These are phyloP conservation scores for Yamadazyma oceani DNA, from an alignment of 1,139 yeast species.

Conservation along the genomic window DNA sequence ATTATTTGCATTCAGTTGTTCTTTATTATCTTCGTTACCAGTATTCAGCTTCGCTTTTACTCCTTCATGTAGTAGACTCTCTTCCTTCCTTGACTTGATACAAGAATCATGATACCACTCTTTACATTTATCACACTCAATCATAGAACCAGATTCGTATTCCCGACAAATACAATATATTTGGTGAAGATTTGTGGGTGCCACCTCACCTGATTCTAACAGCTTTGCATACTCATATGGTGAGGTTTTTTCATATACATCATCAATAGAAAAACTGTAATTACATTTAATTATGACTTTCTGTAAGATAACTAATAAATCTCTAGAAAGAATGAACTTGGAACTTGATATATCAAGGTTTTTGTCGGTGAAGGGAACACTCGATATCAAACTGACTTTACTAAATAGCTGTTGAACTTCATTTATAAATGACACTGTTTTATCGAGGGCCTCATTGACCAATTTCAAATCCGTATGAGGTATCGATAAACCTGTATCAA, in stretches of 20 bases:
- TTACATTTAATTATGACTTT: conserved; percentile 27
- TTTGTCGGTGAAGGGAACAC: not conserved
- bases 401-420: not conserved
- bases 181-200: conserved; percentile 14
- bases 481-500: conserved; percentile 29
- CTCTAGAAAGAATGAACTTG: conserved; percentile 5
- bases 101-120: conserved; percentile 83
- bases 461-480: conserved; percentile 18
- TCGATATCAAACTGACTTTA: not conserved
- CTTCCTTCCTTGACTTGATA: conserved; percentile 31
- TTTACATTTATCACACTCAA: conserved; percentile 74
- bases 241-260: conserved; percentile 35
- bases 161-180: conserved; percentile 72
- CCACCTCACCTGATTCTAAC: conserved; percentile 14
- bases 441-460: conserved; percentile 7
- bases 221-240: conserved; percentile 19
- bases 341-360: not conserved
- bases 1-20: too few species aligned
- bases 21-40: too few species aligned
- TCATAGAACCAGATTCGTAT: conserved; percentile 70
- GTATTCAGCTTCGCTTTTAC: conserved; percentile 22
- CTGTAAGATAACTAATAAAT: conserved; percentile 8
- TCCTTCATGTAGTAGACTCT: not conserved
- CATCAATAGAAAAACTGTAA: conserved; percentile 36
- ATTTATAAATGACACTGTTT: conserved; percentile 45